A percentile compares a stretch with the other conserved stretches of the same genome.
These are phyloP conservation scores for Cercospora zeae-maydis DNA, from an alignment of 2,329 filamentous ascomycete species.

Conservation along the genomic window DNA sequence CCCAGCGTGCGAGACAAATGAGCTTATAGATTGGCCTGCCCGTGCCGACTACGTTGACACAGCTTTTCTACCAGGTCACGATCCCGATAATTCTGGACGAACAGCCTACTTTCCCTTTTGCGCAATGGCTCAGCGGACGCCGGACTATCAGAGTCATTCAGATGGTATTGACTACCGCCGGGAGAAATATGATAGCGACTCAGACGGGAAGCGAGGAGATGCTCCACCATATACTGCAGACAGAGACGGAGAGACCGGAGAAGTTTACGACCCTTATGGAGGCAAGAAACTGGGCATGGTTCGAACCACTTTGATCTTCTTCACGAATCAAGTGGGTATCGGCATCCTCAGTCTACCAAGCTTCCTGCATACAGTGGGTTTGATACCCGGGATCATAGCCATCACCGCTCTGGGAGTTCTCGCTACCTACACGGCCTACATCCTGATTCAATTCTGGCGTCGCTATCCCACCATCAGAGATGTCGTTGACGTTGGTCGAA, in stretches of 20 bases:
- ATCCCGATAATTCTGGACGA: neutral
- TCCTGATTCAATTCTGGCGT: slow-evolving; percentile 39
- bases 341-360: slow-evolving; percentile 55
- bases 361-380: slow-evolving; percentile 50
- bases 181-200: slow-evolving; percentile 1
- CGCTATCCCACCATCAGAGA: slow-evolving; percentile 38
- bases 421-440: slow-evolving; percentile 46
- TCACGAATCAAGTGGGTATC: slow-evolving; percentile 17
- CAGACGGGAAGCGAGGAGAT: neutral
- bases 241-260: neutral
- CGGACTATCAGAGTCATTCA: neutral
- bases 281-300: neutral
- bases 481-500: slow-evolving; percentile 39
- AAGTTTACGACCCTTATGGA: neutral
- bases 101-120: neutral
- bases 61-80: neutral
- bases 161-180: neutral
- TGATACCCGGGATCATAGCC: slow-evolving; percentile 52
- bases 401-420: slow-evolving; percentile 52
- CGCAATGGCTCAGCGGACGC: neutral
- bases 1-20: neutral
- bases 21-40: slow-evolving; percentile 1
- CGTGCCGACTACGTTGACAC: neutral
- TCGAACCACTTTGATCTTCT: slow-evolving; percentile 1
- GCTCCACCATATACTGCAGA: neutral